A percentile compares a stretch with the other conserved stretches of the same genome.
Evolutionary conservation across 2,329 filamentous ascomycete genomes (phyloP).

Genomic region (Ophiobolus disseminans): DNA sequence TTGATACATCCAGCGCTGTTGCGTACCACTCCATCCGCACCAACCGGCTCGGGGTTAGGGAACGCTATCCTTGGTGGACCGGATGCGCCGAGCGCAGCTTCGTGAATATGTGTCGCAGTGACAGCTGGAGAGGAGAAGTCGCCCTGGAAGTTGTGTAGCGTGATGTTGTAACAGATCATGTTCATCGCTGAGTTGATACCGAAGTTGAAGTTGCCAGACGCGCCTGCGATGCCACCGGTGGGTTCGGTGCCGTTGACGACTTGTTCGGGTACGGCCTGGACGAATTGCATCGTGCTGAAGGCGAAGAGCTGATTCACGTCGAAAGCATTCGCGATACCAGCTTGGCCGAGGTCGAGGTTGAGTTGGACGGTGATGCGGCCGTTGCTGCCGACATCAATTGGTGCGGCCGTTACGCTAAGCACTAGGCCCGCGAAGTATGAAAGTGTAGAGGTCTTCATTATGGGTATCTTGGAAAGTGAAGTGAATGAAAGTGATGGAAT

Average conservation of each 20-base stretch:
- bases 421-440: constrained; percentile 15
- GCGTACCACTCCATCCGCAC: constrained; percentile 14
- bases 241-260: constrained; percentile 57
- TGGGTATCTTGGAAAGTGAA: constrained; percentile 7
- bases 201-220: constrained; percentile 59
- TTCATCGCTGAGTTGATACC: constrained; percentile 58
- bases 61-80: constrained; percentile 58
- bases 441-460: constrained; percentile 27
- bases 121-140: constrained; percentile 60
- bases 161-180: constrained; percentile 60
- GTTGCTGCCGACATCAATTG: constrained; percentile 17
- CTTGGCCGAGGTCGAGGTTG: constrained; percentile 28
- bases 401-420: constrained; percentile 18
- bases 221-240: constrained; percentile 54
- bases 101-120: constrained; percentile 65
- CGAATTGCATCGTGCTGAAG: constrained; percentile 60
- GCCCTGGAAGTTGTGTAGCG: constrained; percentile 58
- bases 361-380: constrained; percentile 23
- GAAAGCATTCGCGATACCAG: constrained; percentile 5
- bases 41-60: constrained; percentile 29
- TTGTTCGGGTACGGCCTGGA: constrained; percentile 58
- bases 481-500: constrained; percentile 10
- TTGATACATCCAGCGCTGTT: constrained; percentile 36
- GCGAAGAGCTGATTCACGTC: constrained; percentile 28
- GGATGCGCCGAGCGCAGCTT: constrained; percentile 54